Evolutionary conservation across 2,329 filamentous ascomycete species (phyloP), one percentile per base, ranked within the genome.

Genomic region (Talaromyces islandicus): DNA sequence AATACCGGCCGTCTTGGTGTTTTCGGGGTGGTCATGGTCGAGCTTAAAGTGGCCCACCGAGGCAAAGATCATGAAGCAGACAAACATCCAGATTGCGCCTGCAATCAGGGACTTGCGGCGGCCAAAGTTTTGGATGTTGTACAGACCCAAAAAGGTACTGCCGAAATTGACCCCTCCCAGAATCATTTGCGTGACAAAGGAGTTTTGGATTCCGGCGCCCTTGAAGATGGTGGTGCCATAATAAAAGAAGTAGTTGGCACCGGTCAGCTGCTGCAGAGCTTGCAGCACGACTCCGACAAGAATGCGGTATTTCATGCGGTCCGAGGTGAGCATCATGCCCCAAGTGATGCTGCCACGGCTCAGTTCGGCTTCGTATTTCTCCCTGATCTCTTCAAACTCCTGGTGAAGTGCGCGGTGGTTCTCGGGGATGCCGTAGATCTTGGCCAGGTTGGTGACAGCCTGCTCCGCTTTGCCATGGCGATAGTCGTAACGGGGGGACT

Each of bases 211-310:
- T 46, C 86, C 87, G 3, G 88, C 85, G 0, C 85, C 83, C 58
- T 81, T 62, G 72, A 91, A 91, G 63, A 89, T 82, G 30, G 80
- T 82, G 1, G 84, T 83, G n/a, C 83, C 83, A 68, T 88, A 90
- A 73, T 86, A 85, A 67, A 77, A 77, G 65, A 77, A 78, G 67
- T 75, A 78, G 57, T 78, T 79, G 63, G 76, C 73, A 38, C 77
- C 77, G 5, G 77, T 77, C 17, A 78, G 69, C 64, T 80, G 77
- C 63, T 79, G 77, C 0, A 79, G 63, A 2, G 75, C 72, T 57
- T 80, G 77, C 4, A 80, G 64, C 3, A 67, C 59, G 17, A 79
- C 71, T 0, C 78, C 78, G 1, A 80, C 69, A 4, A 70, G 56
- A 0, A 77, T 70, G 3, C 78, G 71, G 41, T 78, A 77, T 2